Conservation (phyloP, 2,329 filamentous ascomycete species). For the Coniochaeta sp. region DNA sequence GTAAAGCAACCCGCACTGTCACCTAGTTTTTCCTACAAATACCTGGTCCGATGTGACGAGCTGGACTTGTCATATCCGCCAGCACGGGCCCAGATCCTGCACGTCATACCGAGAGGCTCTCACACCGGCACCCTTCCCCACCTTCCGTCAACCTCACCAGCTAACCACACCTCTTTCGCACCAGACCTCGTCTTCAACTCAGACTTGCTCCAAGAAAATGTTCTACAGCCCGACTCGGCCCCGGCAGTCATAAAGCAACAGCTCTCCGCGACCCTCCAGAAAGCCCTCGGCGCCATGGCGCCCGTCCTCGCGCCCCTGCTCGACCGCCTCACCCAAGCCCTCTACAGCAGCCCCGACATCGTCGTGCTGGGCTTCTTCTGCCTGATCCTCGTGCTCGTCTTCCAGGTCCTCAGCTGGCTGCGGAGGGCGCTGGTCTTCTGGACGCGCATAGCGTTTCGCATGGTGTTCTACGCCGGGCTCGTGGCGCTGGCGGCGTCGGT, state of each 20-base stretch:
- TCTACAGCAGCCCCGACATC: constrained; percentile 32
- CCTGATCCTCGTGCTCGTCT: constrained; percentile 46
- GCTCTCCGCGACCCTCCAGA: constrained; percentile 20
- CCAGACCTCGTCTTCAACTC: constrained; percentile 30
- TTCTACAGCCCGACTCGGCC: constrained; percentile 38
- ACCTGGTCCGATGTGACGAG: not conserved
- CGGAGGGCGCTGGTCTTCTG: constrained; percentile 70
- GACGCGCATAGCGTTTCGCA: constrained; percentile 56
- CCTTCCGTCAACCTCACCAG: not conserved
- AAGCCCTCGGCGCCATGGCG: constrained; percentile 18
- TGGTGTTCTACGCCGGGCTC: constrained; percentile 59
- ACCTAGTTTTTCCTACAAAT: not conserved
- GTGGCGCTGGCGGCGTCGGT: constrained; percentile 46
- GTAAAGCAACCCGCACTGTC: not conserved
- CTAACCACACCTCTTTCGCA: not conserved
- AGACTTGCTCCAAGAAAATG: constrained; percentile 39
- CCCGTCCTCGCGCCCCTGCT: constrained; percentile 36
- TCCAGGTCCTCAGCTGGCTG: constrained; percentile 64
- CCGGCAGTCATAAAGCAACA: constrained; percentile 32
- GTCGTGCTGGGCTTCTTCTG: constrained; percentile 40
- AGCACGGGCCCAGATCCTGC: not conserved
- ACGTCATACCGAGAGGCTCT: not conserved
- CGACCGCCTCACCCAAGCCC: constrained; percentile 28
- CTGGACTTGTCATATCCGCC: not conserved
- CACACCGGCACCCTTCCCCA: not conserved